Evolutionary conservation across 2,329 filamentous ascomycete species (phyloP), one percentile per base, ranked within the genome.

Genomic region (Phialemonium atrogriseum): DNA sequence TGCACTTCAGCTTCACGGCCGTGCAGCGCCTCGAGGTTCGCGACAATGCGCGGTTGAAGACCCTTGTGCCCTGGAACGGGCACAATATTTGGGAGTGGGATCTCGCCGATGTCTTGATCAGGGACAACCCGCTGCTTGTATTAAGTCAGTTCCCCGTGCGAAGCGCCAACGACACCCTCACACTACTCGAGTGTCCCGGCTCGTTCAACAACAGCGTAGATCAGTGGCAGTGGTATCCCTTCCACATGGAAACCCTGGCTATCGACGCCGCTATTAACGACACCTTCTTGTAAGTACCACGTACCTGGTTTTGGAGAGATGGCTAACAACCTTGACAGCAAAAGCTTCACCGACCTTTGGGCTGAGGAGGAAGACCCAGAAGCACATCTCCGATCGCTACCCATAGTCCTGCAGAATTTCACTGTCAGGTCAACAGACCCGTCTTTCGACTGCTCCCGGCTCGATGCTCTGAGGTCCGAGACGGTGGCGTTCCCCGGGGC

Each of bases 171-270:
- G 32, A 34, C n/a, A 34, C 23, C 14, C 13, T 34, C 8, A 30
- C 32, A 7, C 24, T 21, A 6, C 7, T 13, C 7, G 27, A 34
- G n/a, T 34, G 32, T 10, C 18, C 9, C 8, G 12, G 17, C 9
- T 13, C 30, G 4, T 30, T 14, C 9, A 30, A 34, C 10, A 11
- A 13, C 3, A n/a, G 13, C 5, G 24, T 12, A 4, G 32, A 34
- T 13, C 26, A 34, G 18, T 34, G 32, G 32, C 17, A 17, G 8
- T 34, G 32, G 32, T 34, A 29, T 19, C 32, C 32, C 5, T 29
- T 29, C 17, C 20, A 14, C 5, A 29, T 34, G 10, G 16, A 34
- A 10, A 34, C 10, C 23, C 18, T 34, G 24, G 32, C 30, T 21
- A 25, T 34, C 12, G 14, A 20, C 3, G 32, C 32, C 11, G 21